These are phyloP conservation scores for Pythium rishiriense DNA, from an alignment of 352 stramenopile genomes.

Conservation along the genomic window DNA sequence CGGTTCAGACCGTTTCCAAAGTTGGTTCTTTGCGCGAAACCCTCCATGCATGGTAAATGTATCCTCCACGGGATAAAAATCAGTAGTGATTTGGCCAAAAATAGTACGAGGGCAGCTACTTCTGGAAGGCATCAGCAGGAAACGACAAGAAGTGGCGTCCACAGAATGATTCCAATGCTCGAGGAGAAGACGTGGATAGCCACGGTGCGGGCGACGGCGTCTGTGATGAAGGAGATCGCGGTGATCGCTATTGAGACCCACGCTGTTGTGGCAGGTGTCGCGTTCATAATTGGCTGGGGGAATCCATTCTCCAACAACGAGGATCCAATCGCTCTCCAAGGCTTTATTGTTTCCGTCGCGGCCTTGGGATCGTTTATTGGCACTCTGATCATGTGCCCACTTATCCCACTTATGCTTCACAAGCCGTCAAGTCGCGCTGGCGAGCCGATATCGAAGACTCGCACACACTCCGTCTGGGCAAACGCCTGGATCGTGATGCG, in stretches of 20 bases:
- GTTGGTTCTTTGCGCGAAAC: too few relatives aligned
- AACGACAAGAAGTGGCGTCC: too few relatives aligned
- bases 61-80: too few relatives aligned
- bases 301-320: neutral
- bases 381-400: neutral
- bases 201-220: neutral
- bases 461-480: neutral
- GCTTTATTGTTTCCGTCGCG: neutral
- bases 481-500: neutral
- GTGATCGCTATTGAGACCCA: neutral
- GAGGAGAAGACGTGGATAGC: neutral
- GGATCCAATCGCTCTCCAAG: neutral
- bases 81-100: too few relatives aligned
- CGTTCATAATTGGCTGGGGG: neutral
- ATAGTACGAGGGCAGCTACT: too few relatives aligned
- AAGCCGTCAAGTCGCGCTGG: neutral
- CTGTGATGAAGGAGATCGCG: constrained; percentile 4
- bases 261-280: neutral
- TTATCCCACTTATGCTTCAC: neutral
- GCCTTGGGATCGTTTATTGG: neutral
- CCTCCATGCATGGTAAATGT: too few relatives aligned
- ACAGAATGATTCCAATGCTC: too few relatives aligned
- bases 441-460: neutral
- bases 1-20: too few relatives aligned
- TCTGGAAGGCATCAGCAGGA: too few relatives aligned